phyloP scores from a whole-genome alignment of 306 rosid genomes.

The Cajanus cajan region DNA sequence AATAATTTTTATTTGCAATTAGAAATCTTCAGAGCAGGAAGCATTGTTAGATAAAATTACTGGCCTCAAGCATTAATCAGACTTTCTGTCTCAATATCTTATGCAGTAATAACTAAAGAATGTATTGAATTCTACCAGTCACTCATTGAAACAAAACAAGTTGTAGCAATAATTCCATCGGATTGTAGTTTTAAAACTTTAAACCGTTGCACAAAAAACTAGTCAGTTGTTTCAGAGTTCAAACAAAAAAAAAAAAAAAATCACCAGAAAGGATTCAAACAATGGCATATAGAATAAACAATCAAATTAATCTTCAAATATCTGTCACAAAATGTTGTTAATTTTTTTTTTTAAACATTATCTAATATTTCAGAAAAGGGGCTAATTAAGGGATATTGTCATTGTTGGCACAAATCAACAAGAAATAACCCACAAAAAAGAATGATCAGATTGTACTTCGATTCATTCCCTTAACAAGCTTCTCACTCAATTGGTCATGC shows the following conservation, averaged over 20 bases:
- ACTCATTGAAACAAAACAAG: not conserved
- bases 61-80: not conserved
- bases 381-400: constrained; percentile 10
- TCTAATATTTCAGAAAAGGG: not conserved
- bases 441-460: not conserved
- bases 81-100: not conserved
- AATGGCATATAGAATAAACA: not conserved
- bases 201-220: not conserved
- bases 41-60: not conserved
- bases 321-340: not conserved
- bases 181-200: not conserved
- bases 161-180: not conserved
- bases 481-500: not conserved
- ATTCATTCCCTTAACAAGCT: not conserved
- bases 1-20: not conserved
- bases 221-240: not conserved
- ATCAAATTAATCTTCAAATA: constrained; percentile 10
- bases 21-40: not conserved
- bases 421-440: not conserved
- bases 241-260: not conserved
- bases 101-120: not conserved
- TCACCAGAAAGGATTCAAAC: not conserved
- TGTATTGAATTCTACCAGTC: not conserved
- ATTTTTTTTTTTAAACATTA: constrained; percentile 1
- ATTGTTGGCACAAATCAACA: not conserved